Conservation (phyloP, 371 early-diverging fungal genomes). For the Gilbertella persicaria region DNA sequence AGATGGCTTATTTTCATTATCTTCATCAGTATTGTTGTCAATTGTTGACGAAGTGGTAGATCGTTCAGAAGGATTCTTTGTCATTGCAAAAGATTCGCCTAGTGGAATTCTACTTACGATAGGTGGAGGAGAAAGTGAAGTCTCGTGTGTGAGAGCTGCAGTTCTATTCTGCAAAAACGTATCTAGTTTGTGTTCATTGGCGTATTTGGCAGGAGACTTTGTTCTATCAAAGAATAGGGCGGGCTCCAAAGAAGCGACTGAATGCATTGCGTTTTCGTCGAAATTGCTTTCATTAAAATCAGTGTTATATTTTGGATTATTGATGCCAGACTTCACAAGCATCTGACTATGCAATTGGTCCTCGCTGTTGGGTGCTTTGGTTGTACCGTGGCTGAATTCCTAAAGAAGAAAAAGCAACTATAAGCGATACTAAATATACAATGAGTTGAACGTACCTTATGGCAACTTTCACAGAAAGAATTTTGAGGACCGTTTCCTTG, state of each 20-base stretch:
- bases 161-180: too few relatives aligned
- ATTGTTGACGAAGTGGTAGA: too few relatives aligned
- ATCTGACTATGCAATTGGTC: conserved; percentile 10
- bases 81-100: too few relatives aligned
- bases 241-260: conserved; percentile 4
- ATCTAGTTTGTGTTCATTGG: too few relatives aligned
- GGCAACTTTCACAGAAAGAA: conserved; percentile 36
- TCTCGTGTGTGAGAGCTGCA: too few relatives aligned
- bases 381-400: conserved; percentile 9
- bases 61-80: too few relatives aligned
- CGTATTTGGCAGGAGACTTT: too few relatives aligned
- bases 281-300: neutral
- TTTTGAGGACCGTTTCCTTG: conserved; percentile 6
- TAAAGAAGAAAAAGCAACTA: neutral
- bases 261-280: neutral
- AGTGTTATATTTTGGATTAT: neutral
- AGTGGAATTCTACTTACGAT: too few relatives aligned
- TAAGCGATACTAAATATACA: neutral
- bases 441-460: conserved; percentile 19
- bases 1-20: too few relatives aligned
- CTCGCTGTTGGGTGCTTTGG: conserved; percentile 8
- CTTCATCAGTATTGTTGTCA: too few relatives aligned
- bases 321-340: conserved; percentile 10
- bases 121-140: too few relatives aligned
- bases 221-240: conserved; percentile 8